phyloP scores from a whole-genome alignment of 208 protist genomes.

The Leishmania turanica region DNA sequence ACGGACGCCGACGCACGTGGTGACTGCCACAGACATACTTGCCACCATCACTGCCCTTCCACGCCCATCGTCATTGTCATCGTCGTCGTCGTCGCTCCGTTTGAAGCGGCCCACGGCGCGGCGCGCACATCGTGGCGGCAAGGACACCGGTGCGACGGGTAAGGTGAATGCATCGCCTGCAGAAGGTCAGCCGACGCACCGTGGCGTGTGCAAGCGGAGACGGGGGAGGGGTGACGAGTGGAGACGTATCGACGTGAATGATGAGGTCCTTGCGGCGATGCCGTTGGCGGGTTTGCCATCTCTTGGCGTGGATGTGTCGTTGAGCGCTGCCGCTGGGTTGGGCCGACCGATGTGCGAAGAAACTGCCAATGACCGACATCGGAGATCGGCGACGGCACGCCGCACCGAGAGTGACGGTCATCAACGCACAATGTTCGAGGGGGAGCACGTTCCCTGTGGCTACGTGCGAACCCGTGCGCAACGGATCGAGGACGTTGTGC shows the following conservation, averaged over 20 bases:
- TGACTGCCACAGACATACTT: constrained; percentile 33
- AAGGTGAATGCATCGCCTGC: neutral
- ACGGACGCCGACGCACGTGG: neutral
- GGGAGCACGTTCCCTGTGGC: neutral
- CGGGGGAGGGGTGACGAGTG: neutral
- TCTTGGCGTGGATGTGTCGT: constrained; percentile 19
- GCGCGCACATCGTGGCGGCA: neutral
- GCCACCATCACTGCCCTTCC: constrained; percentile 29
- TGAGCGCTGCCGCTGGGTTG: constrained; percentile 2
- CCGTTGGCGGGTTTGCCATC: constrained; percentile 24
- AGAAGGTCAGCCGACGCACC: neutral
- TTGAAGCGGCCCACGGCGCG: neutral
- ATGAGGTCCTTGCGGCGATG: neutral
- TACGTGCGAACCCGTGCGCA: constrained; percentile 31
- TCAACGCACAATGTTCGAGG: neutral
- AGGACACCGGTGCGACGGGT: neutral
- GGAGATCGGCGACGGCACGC: neutral
- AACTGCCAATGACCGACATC: neutral
- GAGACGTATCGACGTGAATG: no score
- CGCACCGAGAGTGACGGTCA: neutral
- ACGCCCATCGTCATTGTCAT: neutral
- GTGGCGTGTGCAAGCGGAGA: constrained; percentile 1
- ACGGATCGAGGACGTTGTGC: constrained; percentile 9
- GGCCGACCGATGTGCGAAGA: no score
- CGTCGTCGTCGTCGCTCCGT: neutral